Evolutionary conservation across 139 green algal genomes (phyloP).

Genomic region (Nannochloris sp.): DNA sequence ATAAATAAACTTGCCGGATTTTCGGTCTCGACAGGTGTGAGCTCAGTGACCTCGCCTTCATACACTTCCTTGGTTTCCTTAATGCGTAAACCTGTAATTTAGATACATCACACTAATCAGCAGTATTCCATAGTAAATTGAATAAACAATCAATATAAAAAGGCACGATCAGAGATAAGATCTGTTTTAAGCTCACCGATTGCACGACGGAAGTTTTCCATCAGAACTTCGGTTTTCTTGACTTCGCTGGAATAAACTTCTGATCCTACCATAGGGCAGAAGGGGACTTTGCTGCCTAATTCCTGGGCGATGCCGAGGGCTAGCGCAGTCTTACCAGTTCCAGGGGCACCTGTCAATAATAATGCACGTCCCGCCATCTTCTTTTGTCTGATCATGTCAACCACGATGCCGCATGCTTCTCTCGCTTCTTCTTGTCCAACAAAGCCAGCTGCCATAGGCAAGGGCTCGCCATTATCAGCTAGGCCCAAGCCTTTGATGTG

Average conservation of each 20-base stretch:
- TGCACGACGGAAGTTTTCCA: constrained; percentile 97
- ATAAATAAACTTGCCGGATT: constrained; percentile 19
- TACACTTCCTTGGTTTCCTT: constrained; percentile 99
- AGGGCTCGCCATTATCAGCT: constrained; percentile 70
- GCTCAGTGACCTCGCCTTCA: constrained; percentile 96
- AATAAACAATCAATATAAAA: too few species aligned
- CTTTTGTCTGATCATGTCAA: constrained; percentile 96
- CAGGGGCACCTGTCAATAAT: constrained; percentile 90
- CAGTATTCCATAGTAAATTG: too few species aligned
- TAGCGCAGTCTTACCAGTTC: constrained; percentile 97
- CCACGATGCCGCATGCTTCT: constrained; percentile 93
- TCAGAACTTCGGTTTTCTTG: constrained; percentile 99
- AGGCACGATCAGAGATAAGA: background rate
- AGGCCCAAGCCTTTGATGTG: constrained; percentile 97
- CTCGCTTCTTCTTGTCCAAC: constrained; percentile 90
- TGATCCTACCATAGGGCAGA: constrained; percentile 98
- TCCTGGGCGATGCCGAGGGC: constrained; percentile 95
- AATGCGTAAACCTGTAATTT: constrained; percentile 81
- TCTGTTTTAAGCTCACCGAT: constrained; percentile 64
- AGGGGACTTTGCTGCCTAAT: constrained; percentile 85
- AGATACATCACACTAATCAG: background rate
- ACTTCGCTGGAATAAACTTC: constrained; percentile 98
- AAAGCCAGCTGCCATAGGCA: constrained; percentile 78
- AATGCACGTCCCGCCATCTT: constrained; percentile 97
- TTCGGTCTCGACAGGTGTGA: constrained; percentile 89